A percentile compares a stretch with the other conserved stretches of the same genome.
Evolutionary conservation across 305 asterid species (phyloP).

Genomic region (Fraxinus greggii): DNA sequence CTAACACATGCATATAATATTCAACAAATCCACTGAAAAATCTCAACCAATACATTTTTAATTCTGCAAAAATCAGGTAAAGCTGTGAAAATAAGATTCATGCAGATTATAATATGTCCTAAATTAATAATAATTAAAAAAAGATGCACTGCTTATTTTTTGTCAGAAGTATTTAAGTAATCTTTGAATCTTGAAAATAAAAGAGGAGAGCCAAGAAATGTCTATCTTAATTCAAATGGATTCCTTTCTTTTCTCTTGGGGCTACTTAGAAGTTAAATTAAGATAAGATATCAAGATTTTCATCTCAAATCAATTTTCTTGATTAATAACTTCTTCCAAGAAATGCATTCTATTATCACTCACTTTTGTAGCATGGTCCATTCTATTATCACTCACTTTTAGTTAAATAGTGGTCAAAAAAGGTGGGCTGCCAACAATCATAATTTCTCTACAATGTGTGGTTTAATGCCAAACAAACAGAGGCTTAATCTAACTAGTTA

Average conservation of each 20-base stretch:
- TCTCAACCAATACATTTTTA: neutral
- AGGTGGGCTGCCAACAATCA: no score
- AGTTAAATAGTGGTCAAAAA: no score
- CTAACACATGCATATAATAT: neutral
- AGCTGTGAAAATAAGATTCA: neutral
- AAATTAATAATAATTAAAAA: neutral
- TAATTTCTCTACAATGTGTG: no score
- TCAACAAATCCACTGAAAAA: conserved; percentile 1
- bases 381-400: no score
- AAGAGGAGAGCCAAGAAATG: neutral
- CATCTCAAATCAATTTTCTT: neutral
- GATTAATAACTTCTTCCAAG: neutral
- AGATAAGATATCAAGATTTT: neutral
- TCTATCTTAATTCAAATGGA: neutral
- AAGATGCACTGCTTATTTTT: neutral
- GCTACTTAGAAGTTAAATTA: neutral
- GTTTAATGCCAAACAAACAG: no score
- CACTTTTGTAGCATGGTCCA: no score
- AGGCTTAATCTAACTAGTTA: no score
- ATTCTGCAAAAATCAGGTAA: neutral
- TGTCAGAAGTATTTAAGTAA: neutral
- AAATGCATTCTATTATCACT: neutral
- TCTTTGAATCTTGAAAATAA: neutral
- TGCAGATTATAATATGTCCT: neutral
- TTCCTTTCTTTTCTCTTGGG: neutral